Evolutionary conservation across 805 yeast species (phyloP).

Genomic region (Saccharomyces mikatae): DNA sequence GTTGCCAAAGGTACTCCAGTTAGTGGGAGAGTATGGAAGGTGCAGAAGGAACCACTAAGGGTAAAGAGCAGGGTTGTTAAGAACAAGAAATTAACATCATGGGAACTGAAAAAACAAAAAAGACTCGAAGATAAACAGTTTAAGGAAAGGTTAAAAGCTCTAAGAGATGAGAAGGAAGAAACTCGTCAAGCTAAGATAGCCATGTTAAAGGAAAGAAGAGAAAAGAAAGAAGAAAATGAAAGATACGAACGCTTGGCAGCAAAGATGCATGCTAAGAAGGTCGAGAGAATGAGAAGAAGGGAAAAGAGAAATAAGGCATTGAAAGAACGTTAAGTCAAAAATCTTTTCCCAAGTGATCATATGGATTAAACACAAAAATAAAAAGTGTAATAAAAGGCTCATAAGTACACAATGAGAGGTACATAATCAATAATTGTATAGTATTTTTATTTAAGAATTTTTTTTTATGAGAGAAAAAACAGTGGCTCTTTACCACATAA

Average conservation of each 20-base stretch:
- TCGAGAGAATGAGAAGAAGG: slow-evolving; percentile 79
- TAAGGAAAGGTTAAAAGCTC: slow-evolving; percentile 59
- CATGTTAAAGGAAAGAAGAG: slow-evolving; percentile 63
- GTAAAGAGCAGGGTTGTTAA: slow-evolving; percentile 52
- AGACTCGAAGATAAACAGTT: slow-evolving; percentile 56
- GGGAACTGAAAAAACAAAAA: slow-evolving; percentile 61
- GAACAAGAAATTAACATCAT: slow-evolving; percentile 38
- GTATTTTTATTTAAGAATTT: background rate
- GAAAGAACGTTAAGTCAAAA: slow-evolving; percentile 68
- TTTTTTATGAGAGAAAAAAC: background rate
- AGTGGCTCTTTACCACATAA: too few species aligned
- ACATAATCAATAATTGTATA: background rate
- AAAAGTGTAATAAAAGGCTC: background rate
- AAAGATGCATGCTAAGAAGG: slow-evolving; percentile 86
- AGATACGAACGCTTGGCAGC: slow-evolving; percentile 74
- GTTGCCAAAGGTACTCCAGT: slow-evolving; percentile 39
- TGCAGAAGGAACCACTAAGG: slow-evolving; percentile 58
- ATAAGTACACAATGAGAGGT: background rate
- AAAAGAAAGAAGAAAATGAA: slow-evolving; percentile 79
- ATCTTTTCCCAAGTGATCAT: background rate
- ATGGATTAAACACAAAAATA: background rate
- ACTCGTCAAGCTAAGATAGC: slow-evolving; percentile 46
- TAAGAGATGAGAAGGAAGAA: slow-evolving; percentile 71
- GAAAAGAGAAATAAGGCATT: slow-evolving; percentile 93
- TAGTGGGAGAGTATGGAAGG: slow-evolving; percentile 71